These are phyloP conservation scores for Jamesozyma hellenica DNA, from an alignment of 805 yeast genomes.

Conservation along the genomic window DNA sequence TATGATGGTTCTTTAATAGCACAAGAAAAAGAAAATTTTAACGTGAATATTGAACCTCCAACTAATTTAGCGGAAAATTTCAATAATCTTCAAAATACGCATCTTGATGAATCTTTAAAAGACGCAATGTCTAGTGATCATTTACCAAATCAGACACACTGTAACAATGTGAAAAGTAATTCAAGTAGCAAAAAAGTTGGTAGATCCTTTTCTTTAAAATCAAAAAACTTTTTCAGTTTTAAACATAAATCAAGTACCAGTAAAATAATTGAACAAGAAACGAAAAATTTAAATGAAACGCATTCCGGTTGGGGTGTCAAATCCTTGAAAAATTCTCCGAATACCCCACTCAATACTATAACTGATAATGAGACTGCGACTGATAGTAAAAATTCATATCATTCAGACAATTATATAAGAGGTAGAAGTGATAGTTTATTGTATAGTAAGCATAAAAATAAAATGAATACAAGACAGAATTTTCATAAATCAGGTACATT, in stretches of 20 bases:
- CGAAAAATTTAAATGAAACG: slow-evolving; percentile 9
- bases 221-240: slow-evolving; percentile 21
- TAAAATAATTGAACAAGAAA: background rate
- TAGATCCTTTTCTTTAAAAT: slow-evolving; percentile 29
- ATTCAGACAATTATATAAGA: slow-evolving; percentile 7
- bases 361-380: background rate
- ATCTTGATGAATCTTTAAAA: background rate
- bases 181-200: slow-evolving; percentile 11
- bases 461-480: too few species aligned
- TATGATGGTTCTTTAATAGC: background rate
- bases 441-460: slow-evolving; percentile 4
- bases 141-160: background rate
- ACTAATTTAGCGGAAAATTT: background rate
- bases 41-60: background rate
- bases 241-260: slow-evolving; percentile 6
- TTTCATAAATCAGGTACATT: too few species aligned
- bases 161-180: too few species aligned
- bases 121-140: background rate
- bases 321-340: background rate
- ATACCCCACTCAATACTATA: too few species aligned
- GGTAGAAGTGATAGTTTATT: slow-evolving; percentile 25
- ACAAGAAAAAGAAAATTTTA: background rate
- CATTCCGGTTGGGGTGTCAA: slow-evolving; percentile 30
- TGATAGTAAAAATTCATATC: background rate
- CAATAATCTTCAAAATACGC: background rate